Base-by-base conservation (phyloP, 495 filamentous ascomycete genomes). In the Aspergillus carlsbadensis region DNA sequence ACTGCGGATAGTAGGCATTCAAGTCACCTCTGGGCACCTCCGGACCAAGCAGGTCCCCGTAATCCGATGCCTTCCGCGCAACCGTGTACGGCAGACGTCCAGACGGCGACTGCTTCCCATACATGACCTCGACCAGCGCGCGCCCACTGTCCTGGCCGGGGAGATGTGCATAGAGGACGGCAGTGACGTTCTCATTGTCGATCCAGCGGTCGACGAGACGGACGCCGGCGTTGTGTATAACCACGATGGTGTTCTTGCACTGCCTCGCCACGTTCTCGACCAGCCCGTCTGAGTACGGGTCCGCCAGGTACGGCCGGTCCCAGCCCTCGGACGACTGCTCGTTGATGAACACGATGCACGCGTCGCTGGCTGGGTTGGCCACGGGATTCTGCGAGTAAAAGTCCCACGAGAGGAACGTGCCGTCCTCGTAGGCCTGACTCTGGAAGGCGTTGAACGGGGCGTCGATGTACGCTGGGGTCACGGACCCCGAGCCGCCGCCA, bases 121-220 rank as follows among this genome's bases (percentile, higher is more conserved):
- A 88, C 2, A 94, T 71, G 13, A 96, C 69, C 61, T 91, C 87
- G 2, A 82, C 83, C 0, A 96, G 71, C 0, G 90, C 82, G 34
- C 86, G 84, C 6, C 91, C 91, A n/a, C 80, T 85, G 58, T 94
- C 89, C 65, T 94, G 84, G n/a, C 89, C 88, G 0, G 89, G 88
- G 0, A 94, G 76, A 64, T 90, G 84, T n/a, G 86, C 89, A 46
- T 87, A 80, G 13, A 96, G 63, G 0, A 94, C 80, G 1, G 83
- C 89, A 47, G 88, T 91, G 56, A 96, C 77, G 58, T 81, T 83
- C 13, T 81, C 79, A 5, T 85, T 65, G 31, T 70, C 60, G 24
- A 76, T 65, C 73, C 74, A 80, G 0, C 61, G 51, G 35, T 73
- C 66, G 10, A 87, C 79, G 4, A 65, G 40, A 10, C 66, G 63